Evolutionary conservation across 371 early-diverging fungal genomes (phyloP).

Genomic region (Mucor lusitanicus): DNA sequence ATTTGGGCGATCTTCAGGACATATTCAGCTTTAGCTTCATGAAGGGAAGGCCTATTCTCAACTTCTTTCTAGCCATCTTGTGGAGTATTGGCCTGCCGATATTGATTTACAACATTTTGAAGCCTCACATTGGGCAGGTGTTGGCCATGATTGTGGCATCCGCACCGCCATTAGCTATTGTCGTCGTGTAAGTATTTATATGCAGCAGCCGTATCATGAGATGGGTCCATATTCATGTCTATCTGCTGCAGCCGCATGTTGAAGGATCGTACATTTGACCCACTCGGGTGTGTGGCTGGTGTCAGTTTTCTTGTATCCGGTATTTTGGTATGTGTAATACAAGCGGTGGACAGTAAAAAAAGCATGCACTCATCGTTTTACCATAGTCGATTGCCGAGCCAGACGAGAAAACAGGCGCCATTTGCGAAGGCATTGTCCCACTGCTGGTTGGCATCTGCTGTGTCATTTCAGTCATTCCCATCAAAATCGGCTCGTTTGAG

Average conservation of each 20-base stretch:
- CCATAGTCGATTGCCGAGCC: slow-evolving; percentile 47
- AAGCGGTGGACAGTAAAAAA: neutral
- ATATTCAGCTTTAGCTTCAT: slow-evolving; percentile 32
- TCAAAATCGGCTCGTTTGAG: slow-evolving; percentile 33
- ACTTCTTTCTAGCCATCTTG: slow-evolving; percentile 28
- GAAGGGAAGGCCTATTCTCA: slow-evolving; percentile 27
- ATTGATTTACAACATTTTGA: slow-evolving; percentile 23
- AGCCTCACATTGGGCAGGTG: slow-evolving; percentile 28
- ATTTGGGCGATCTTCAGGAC: slow-evolving; percentile 23
- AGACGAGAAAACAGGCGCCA: slow-evolving; percentile 27
- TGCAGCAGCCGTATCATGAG: neutral
- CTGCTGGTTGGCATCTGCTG: slow-evolving; percentile 42
- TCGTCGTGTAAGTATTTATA: slow-evolving; percentile 18
- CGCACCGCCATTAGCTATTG: slow-evolving; percentile 30
- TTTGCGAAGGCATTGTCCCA: slow-evolving; percentile 42
- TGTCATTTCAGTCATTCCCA: slow-evolving; percentile 39
- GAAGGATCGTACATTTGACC: slow-evolving; percentile 24
- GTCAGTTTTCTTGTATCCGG: slow-evolving; percentile 36
- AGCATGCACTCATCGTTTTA: neutral
- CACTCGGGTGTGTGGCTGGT: slow-evolving; percentile 32
- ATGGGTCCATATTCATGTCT: neutral
- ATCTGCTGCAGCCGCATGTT: slow-evolving; percentile 27
- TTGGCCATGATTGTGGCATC: slow-evolving; percentile 32
- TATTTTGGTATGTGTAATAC: slow-evolving; percentile 24
- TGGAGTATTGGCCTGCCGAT: slow-evolving; percentile 36